These are phyloP conservation scores for Neoboletus brunneissimus DNA, from an alignment of 768 basidiomycete species.

Conservation along the genomic window DNA sequence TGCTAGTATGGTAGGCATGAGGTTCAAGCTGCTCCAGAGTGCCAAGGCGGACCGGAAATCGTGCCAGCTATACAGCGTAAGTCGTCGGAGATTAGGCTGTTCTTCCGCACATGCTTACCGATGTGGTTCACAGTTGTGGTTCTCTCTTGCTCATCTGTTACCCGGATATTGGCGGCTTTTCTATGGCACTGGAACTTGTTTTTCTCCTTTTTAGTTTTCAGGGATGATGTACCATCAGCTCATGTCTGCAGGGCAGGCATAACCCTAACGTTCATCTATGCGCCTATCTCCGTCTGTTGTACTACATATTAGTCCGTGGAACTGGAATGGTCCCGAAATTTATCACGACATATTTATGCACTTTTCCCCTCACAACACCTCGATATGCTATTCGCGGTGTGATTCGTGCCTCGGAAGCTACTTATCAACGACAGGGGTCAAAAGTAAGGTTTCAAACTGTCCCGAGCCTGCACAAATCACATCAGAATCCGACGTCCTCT, in stretches of 20 bases:
- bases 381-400: not conserved
- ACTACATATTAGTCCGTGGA: not conserved
- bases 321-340: not conserved
- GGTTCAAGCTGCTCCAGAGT: constrained; percentile 24
- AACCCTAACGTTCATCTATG: not conserved
- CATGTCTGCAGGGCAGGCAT: constrained; percentile 5
- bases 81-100: not conserved
- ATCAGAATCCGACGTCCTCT: not conserved
- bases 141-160: constrained; percentile 30
- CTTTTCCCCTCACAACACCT: not conserved
- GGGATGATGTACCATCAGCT: constrained; percentile 9
- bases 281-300: constrained; percentile 7
- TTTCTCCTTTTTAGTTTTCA: constrained; percentile 4
- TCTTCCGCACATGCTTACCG: not conserved
- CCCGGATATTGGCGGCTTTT: constrained; percentile 32
- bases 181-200: constrained; percentile 14
- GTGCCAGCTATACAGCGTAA: constrained; percentile 33
- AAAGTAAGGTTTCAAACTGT: not conserved
- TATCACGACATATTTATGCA: not conserved
- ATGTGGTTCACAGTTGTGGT: constrained; percentile 25
- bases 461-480: not conserved
- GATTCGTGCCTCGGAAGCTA: not conserved
- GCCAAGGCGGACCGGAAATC: constrained; percentile 26
- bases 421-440: too few relatives aligned
- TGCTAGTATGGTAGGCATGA: constrained; percentile 23